Evolutionary conservation across 176 grass and related monocot species (phyloP), one percentile per base, ranked within the genome.

Genomic region (Aechmea fasciata): DNA sequence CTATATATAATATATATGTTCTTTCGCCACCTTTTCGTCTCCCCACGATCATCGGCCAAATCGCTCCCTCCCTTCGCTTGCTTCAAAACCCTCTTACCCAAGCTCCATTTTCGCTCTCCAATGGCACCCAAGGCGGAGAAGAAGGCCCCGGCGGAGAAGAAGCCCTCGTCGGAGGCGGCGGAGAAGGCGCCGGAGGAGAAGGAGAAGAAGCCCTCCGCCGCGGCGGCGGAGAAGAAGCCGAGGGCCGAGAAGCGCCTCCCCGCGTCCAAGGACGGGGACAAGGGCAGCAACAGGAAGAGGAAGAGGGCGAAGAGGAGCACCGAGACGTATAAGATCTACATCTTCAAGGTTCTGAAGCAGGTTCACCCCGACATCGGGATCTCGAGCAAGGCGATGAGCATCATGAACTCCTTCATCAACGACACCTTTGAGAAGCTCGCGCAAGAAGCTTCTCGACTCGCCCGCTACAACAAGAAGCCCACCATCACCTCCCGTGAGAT

Each of bases 401-500:
- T 85, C 69, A 85, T 85, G 83, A 85, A 85, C 57, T 85, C 83
- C 13, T 85, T 85, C 69, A 85, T 85, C 83, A 85, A 85, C 78
- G 83, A 85, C 20, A 85, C 81, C 69, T 85, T 85, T 24, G 83
- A 85, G 78, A 85, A 85, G 83, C 83, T 85, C 23, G 78, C 83
- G 11, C 25, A 52, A 15, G 83, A 90, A 67, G 65, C 79, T 61
- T 61, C 55, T 10, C 55, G 55, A 9, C 85, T 88, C 6, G 81
- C 85, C 3, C 2, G 81, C 4, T 88, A 88, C 77, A 88, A 88
- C 73, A 88, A 84, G 81, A 88, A 88, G 73, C 81, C 85, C 59
- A 88, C 78, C 66, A 81, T 88, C 74, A 88, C 81, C 22, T 84
- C 85, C 1, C 63, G 81, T 13, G 78, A 88, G 74, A 84, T 88